Conservation (phyloP, 1,284 basidiomycete genomes). For the Inonotus obliquus region DNA sequence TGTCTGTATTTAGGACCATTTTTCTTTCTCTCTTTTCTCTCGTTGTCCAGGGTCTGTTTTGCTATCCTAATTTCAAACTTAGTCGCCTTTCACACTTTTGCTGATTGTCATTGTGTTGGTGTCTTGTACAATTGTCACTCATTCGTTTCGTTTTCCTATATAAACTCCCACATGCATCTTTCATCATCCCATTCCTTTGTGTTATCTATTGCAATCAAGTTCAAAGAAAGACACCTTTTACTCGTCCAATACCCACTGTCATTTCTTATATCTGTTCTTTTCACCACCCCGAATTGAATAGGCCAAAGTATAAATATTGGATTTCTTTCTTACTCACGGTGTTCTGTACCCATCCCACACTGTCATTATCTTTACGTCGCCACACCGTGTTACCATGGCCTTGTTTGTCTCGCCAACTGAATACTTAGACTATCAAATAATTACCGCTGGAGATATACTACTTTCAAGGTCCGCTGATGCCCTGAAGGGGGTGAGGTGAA, state of each 20-base stretch:
- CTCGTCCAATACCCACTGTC: slow-evolving; percentile 2
- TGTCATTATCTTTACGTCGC: not conserved
- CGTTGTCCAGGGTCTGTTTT: not conserved
- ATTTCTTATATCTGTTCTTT: not conserved
- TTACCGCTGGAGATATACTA: not conserved
- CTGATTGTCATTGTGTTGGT: not conserved
- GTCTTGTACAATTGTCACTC: not conserved
- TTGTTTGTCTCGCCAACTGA: not conserved
- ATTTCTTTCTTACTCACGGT: not conserved
- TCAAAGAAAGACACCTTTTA: slow-evolving; percentile 1
- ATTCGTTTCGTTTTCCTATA: not conserved
- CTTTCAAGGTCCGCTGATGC: not conserved
- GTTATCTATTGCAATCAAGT: slow-evolving; percentile 4
- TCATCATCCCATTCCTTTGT: not conserved
- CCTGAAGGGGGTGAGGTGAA: not conserved
- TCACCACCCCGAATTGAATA: not conserved
- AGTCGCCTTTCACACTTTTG: not conserved
- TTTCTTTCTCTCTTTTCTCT: not conserved
- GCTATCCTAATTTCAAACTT: not conserved
- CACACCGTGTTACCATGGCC: not conserved
- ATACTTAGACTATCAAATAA: not conserved
- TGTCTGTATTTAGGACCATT: no score
- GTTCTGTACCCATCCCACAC: not conserved
- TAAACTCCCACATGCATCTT: not conserved
- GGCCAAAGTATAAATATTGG: not conserved